Base-by-base conservation (phyloP, 164 flowering plant genomes). In the Aristolochia fimbriata region DNA sequence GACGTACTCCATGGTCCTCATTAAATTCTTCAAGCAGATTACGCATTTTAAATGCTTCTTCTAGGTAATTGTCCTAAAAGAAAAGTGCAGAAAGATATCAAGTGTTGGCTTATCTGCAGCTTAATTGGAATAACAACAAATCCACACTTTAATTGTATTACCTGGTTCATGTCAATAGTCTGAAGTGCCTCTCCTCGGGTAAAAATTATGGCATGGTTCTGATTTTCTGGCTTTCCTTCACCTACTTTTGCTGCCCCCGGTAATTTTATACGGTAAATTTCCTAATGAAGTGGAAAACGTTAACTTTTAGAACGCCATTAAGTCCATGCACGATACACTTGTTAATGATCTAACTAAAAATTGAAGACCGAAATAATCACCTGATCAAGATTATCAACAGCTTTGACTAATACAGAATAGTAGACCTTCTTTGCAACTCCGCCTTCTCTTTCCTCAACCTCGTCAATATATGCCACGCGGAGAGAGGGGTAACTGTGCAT, bases 21-120 rank as follows among this genome's bases (percentile, higher is more conserved):
- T 84, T 81, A 61, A 94, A 91, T 72, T 94, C 99, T 79, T 94
- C 90, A 63, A 94, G 73, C 48, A 94, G 90, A 65, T 94, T 94
- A 23, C 99, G 88, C 97, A 94, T 88, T 77, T 94, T 94, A n/a
- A 94, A 75, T 68, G 99, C 99, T 83, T 94, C 99, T 84, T 94
- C 99, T 78, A 94, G 68, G 73, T 94, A 94, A 70, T 94, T 91
- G 64, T 94, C 99, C 99, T 94, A 66, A 57, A 66, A 59, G 14
- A 51, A 8, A 24, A 13, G 41, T 56, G 43, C 19, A 30, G 31
- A 56, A n/a, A 56, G 23, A 19, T 15, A 4, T 31, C 16, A 58
- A 43, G 23, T 7, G 22, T 16, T 33, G n/a, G 48, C 47, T 33
- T 23, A 41, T 11, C 11, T 9, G 4, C 19, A 19, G 13, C 41